These are phyloP conservation scores for Boletellus sp. DNA, from an alignment of 1,284 basidiomycete species.

Conservation along the genomic window DNA sequence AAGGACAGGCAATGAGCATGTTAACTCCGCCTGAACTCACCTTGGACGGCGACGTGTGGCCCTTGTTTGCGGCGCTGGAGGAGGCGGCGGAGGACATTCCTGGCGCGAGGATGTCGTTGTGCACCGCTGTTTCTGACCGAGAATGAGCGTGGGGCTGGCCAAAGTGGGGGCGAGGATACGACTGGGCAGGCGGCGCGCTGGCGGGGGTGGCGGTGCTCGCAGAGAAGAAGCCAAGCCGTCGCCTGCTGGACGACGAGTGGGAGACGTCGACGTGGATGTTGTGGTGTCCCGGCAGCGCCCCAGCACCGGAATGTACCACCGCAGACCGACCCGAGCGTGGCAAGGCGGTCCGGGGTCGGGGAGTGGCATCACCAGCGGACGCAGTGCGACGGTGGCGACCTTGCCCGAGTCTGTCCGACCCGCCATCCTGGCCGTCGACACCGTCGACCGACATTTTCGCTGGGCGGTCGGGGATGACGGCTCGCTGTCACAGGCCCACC, in stretches of 20 bases:
- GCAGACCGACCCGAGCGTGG: slow-evolving; percentile 14
- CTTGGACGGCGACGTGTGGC: slow-evolving; percentile 66
- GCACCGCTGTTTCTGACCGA: slow-evolving; percentile 15
- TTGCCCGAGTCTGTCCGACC: slow-evolving; percentile 4
- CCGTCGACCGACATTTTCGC: slow-evolving; percentile 7
- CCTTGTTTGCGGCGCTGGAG: slow-evolving; percentile 25
- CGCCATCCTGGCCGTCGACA: background rate
- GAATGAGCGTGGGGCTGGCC: slow-evolving; percentile 14
- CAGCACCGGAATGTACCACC: slow-evolving; percentile 14
- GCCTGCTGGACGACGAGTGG: slow-evolving; percentile 3
- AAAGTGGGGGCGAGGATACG: slow-evolving; percentile 2
- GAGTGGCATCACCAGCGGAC: slow-evolving; percentile 26
- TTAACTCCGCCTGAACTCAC: slow-evolving; percentile 36
- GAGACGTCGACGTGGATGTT: slow-evolving; percentile 9
- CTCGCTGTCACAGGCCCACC: slow-evolving; percentile 25
- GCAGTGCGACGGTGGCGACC: slow-evolving; percentile 28
- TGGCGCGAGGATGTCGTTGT: slow-evolving; percentile 7
- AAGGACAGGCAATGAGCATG: slow-evolving; percentile 1
- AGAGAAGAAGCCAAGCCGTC: slow-evolving; percentile 22
- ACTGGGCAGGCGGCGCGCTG: slow-evolving; percentile 13
- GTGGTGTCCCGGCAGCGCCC: slow-evolving; percentile 4
- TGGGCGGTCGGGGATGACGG: slow-evolving; percentile 14
- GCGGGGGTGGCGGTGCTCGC: slow-evolving; percentile 15
- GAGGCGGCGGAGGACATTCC: slow-evolving; percentile 27
- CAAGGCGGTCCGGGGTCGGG: slow-evolving; percentile 17